These are phyloP conservation scores for Ophiostoma sp. DNA, from an alignment of 2,329 filamentous ascomycete genomes.

Conservation along the genomic window DNA sequence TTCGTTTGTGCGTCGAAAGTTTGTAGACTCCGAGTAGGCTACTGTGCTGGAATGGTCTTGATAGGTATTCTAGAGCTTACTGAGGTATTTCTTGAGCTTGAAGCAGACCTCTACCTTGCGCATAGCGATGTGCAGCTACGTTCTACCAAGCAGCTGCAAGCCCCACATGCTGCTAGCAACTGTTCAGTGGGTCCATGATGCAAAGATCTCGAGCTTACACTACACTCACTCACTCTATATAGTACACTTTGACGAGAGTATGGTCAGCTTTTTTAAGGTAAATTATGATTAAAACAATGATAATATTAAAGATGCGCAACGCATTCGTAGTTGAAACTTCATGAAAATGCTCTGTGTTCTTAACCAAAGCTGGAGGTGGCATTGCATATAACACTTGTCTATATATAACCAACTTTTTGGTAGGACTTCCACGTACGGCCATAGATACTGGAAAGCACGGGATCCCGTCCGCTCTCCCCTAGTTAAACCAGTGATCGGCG, in stretches of 20 bases:
- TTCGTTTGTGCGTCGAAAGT: neutral
- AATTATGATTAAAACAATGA: no score
- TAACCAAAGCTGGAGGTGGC: no score
- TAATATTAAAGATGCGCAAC: no score
- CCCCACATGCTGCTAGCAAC: neutral
- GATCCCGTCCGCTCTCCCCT: neutral
- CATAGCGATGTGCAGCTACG: neutral
- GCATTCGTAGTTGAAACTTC: no score
- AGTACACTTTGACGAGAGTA: neutral
- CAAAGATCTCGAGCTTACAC: neutral
- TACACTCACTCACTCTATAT: no score
- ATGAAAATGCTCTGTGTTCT: no score
- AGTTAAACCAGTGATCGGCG: neutral
- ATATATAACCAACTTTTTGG: neutral
- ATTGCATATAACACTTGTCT: neutral
- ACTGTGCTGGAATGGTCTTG: neutral
- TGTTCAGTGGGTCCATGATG: neutral
- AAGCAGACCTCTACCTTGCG: neutral
- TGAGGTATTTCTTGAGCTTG: neutral
- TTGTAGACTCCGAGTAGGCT: neutral
- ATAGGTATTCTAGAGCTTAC: neutral
- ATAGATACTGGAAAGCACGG: neutral
- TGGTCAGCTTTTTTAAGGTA: no score
- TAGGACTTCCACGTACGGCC: neutral
- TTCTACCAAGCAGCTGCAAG: neutral